These are phyloP conservation scores for Lasiodiplodia gonubiensis DNA, from an alignment of 2,329 filamentous ascomycete genomes.

Conservation along the genomic window DNA sequence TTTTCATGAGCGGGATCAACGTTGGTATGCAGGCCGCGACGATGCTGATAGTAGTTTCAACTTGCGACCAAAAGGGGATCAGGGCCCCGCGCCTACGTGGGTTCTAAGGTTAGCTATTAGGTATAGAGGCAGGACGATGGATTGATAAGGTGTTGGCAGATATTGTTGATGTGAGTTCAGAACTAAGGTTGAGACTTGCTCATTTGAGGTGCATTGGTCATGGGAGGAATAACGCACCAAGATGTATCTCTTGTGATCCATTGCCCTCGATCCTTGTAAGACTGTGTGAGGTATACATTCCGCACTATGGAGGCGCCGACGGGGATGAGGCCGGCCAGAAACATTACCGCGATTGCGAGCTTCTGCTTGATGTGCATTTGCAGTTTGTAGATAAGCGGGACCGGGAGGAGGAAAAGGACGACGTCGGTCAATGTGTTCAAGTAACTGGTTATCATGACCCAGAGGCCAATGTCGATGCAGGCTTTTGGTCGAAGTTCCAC, in stretches of 20 bases:
- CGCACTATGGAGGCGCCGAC: constrained; percentile 4
- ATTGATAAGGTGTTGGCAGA: background rate
- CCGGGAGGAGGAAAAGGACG: constrained; percentile 5
- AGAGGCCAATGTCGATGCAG: constrained; percentile 15
- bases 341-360: background rate
- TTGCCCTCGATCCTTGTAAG: background rate
- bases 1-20: constrained; percentile 16
- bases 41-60: constrained; percentile 25
- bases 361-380: background rate
- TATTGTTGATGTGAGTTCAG: background rate
- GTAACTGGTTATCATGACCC: background rate
- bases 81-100: constrained; percentile 13
- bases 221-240: background rate
- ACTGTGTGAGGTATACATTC: background rate
- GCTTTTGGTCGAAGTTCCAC: background rate
- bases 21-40: constrained; percentile 22
- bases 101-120: background rate
- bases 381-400: constrained; percentile 8
- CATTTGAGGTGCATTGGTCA: background rate
- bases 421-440: constrained; percentile 7
- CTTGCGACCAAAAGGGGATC: constrained; percentile 24
- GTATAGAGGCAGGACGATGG: background rate
- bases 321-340: constrained; percentile 7
- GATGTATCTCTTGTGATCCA: background rate
- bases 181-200: background rate